These are phyloP conservation scores for Suhomyces bokatorum DNA, from an alignment of 1,139 yeast genomes.

Conservation along the genomic window DNA sequence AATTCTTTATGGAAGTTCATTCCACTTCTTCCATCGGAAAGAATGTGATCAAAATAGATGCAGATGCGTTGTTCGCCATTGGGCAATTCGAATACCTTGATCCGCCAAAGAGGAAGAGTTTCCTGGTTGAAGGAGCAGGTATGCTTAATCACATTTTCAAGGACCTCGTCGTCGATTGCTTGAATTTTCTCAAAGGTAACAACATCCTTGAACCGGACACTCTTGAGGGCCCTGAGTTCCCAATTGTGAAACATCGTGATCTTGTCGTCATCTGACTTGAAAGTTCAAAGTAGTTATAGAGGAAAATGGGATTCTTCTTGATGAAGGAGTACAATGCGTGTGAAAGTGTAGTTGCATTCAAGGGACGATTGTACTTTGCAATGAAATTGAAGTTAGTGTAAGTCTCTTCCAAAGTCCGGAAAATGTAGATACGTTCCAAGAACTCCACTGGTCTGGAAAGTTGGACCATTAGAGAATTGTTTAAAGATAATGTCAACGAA, in stretches of 20 bases:
- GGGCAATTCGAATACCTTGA: slow-evolving; percentile 19
- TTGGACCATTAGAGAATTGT: background rate
- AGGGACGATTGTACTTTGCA: slow-evolving; percentile 23
- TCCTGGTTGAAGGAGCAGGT: slow-evolving; percentile 18
- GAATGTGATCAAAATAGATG: slow-evolving; percentile 15
- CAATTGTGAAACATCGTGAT: slow-evolving; percentile 20
- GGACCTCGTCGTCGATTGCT: slow-evolving; percentile 17
- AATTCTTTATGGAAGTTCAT: slow-evolving; percentile 17
- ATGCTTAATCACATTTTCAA: slow-evolving; percentile 20
- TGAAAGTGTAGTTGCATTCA: slow-evolving; percentile 25
- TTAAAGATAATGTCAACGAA: no score
- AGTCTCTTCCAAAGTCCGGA: slow-evolving; percentile 23
- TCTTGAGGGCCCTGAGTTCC: slow-evolving; percentile 20
- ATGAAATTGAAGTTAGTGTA: slow-evolving; percentile 34
- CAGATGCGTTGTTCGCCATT: slow-evolving; percentile 12
- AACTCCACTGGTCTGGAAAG: slow-evolving; percentile 1
- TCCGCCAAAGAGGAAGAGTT: slow-evolving; percentile 31
- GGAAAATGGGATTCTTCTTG: slow-evolving; percentile 23
- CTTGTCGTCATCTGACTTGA: slow-evolving; percentile 14
- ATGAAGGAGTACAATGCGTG: slow-evolving; percentile 26
- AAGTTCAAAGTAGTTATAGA: slow-evolving; percentile 21
- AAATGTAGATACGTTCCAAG: slow-evolving; percentile 23
- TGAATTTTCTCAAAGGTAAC: slow-evolving; percentile 21
- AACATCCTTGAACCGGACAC: slow-evolving; percentile 27
- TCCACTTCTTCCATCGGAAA: slow-evolving; percentile 18